These are phyloP conservation scores for Boletus eberwhitei DNA, from an alignment of 768 basidiomycete genomes.

Conservation along the genomic window DNA sequence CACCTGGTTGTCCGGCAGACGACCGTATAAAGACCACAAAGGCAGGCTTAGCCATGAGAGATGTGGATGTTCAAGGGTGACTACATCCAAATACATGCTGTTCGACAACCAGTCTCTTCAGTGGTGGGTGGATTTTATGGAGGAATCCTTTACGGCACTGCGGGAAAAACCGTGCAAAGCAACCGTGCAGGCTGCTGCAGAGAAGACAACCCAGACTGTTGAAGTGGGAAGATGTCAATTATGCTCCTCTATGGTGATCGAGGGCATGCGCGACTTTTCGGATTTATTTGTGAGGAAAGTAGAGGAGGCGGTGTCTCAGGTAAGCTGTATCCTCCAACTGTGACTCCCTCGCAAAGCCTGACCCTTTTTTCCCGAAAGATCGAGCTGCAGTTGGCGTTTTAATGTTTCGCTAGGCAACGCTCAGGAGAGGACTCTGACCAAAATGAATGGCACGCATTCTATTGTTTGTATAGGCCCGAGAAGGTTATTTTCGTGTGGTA, in stretches of 20 bases:
- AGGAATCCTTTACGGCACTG: slow-evolving; percentile 2
- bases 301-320: slow-evolving; percentile 11
- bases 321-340: not conserved
- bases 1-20: slow-evolving; percentile 1
- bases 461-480: not conserved
- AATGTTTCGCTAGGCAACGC: no score
- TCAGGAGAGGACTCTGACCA: no score
- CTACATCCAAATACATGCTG: not conserved
- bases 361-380: not conserved
- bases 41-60: not conserved
- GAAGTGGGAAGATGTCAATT: not conserved
- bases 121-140: slow-evolving; percentile 23
- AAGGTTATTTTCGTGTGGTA: not conserved
- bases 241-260: slow-evolving; percentile 2
- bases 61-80: not conserved
- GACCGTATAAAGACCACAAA: not conserved
- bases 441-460: no score
- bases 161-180: slow-evolving; percentile 21
- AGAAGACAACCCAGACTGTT: not conserved
- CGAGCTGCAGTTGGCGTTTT: slow-evolving; percentile 4
- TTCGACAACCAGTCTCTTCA: not conserved
- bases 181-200: not conserved
- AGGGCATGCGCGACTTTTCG: slow-evolving; percentile 15
- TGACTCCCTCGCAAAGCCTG: not conserved
- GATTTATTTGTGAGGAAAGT: slow-evolving; percentile 7